A percentile compares a stretch with the other conserved stretches of the same genome.
Conservation (phyloP, 2,329 filamentous ascomycete genomes). For the Ophiocordyceps polyrhachis-furcata region DNA sequence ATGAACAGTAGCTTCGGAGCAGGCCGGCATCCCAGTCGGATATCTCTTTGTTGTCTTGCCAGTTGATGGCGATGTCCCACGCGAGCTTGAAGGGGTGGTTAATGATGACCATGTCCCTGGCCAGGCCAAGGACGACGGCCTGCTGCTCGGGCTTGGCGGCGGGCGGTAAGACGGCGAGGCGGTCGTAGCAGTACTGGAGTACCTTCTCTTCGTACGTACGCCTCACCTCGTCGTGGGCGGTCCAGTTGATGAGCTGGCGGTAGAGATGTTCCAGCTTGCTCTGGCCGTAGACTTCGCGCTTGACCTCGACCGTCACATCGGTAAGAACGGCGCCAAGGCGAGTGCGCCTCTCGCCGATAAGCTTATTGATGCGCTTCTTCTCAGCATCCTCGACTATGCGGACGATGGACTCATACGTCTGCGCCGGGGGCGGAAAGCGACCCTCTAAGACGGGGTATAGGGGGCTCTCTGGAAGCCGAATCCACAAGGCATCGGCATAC, state of each 20-base stretch:
- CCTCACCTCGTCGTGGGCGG: constrained; percentile 64
- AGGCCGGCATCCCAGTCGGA: constrained; percentile 60
- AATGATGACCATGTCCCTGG: constrained; percentile 89
- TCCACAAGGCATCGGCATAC: constrained; percentile 55
- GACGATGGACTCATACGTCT: constrained; percentile 66
- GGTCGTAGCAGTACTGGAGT: constrained; percentile 62
- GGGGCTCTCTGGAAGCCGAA: constrained; percentile 62
- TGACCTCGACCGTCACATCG: constrained; percentile 74
- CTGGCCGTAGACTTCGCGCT: constrained; percentile 58
- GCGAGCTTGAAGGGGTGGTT: constrained; percentile 78
- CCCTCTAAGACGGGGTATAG: constrained; percentile 74
- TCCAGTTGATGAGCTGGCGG: constrained; percentile 75
- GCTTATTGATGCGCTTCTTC: constrained; percentile 70
- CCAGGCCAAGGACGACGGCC: constrained; percentile 54
- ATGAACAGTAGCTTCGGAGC: constrained; percentile 60
- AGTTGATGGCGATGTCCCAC: constrained; percentile 83
- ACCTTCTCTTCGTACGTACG: constrained; percentile 83
- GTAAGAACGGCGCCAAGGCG: constrained; percentile 67
- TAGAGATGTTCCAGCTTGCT: constrained; percentile 72
- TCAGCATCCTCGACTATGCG: constrained; percentile 75
- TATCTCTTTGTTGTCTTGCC: constrained; percentile 61
- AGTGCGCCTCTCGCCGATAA: constrained; percentile 78
- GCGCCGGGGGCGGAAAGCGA: constrained; percentile 57
- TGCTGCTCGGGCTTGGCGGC: constrained; percentile 53
- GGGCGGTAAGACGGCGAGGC: constrained; percentile 46